Evolutionary conservation across 2,329 filamentous ascomycete species (phyloP).

Genomic region (Talaromyces islandicus): DNA sequence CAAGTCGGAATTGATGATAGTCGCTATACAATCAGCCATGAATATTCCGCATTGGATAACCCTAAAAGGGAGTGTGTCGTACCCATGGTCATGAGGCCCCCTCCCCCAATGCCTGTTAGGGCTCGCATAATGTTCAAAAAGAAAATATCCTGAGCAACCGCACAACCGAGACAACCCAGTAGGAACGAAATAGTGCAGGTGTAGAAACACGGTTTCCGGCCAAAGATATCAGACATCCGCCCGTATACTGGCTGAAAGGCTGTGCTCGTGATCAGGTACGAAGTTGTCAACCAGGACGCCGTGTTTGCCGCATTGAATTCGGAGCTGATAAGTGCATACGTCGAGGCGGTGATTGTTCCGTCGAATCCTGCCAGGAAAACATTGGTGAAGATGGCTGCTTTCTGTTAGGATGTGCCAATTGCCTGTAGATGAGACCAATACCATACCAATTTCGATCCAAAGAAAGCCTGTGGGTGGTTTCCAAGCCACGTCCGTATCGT

Average conservation of each 20-base stretch:
- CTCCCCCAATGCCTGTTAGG: constrained; percentile 66
- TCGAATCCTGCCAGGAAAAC: constrained; percentile 57
- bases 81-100: constrained; percentile 62
- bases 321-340: constrained; percentile 42
- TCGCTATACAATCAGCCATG: constrained; percentile 30
- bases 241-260: constrained; percentile 69
- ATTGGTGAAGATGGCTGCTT: constrained; percentile 54
- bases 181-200: constrained; percentile 58
- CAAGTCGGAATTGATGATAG: constrained; percentile 66
- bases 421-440: not conserved
- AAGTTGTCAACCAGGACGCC: constrained; percentile 50
- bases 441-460: constrained; percentile 50
- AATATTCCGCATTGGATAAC: not conserved
- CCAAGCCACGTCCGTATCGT: constrained; percentile 28
- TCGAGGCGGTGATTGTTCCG: constrained; percentile 40
- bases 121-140: constrained; percentile 66
- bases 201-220: constrained; percentile 55
- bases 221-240: constrained; percentile 66
- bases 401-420: not conserved
- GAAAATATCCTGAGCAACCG: constrained; percentile 59
- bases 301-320: constrained; percentile 43
- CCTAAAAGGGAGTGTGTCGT: constrained; percentile 6
- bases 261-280: constrained; percentile 58
- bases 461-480: constrained; percentile 48
- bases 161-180: constrained; percentile 63